Base-by-base conservation (phyloP, 179 eudicot genomes). In the Carnegiea gigantea region DNA sequence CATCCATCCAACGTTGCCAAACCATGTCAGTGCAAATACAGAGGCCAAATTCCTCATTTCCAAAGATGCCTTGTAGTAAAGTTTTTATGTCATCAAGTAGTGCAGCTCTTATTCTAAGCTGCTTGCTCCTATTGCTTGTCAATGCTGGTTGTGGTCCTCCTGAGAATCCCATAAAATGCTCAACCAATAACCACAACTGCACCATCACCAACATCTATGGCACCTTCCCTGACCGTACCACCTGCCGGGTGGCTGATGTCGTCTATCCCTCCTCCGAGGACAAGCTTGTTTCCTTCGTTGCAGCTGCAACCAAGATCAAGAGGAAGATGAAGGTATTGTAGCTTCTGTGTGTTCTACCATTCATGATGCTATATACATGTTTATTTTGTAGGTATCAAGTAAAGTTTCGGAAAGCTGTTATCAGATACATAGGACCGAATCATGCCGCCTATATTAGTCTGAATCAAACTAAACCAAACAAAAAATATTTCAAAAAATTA, bases 161-260 rank as follows among this genome's bases (percentile, higher is more conserved):
- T 28, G 82, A 79, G 9, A 70, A 85, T 36, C 87, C 86, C 6
- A 79, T 87, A 49, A 76, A 30, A 15, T 87, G 89, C 74, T 62
- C 60, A 0, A 1, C 78, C 28, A 36, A 6, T 0, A 79, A 28
- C 72, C 46, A 49, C 10, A 15, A 83, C 57, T 87, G 89, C 81
- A 87, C 83, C 76, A 33, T 87, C 43, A 78, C 86, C 49, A 87
- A 87, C 80, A 64, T 77, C 9, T 83, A 83, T 65, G 89, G 83
- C 20, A 7, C 78, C 2, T 87, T 87, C 79, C 84, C 87, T 4
- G 89, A 87, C 54, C 79, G 89, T 67, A 62, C 79, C 78, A 80
- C 53, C 0, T 87, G 88, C 76, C 77, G 78, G 7, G 86, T 60
- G 11, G 87, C 89, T 4, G 64, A 78, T 3, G 84, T 53, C 23